Evolutionary conservation across 2,329 filamentous ascomycete species (phyloP).

Genomic region (Pyrenophora seminiperda): DNA sequence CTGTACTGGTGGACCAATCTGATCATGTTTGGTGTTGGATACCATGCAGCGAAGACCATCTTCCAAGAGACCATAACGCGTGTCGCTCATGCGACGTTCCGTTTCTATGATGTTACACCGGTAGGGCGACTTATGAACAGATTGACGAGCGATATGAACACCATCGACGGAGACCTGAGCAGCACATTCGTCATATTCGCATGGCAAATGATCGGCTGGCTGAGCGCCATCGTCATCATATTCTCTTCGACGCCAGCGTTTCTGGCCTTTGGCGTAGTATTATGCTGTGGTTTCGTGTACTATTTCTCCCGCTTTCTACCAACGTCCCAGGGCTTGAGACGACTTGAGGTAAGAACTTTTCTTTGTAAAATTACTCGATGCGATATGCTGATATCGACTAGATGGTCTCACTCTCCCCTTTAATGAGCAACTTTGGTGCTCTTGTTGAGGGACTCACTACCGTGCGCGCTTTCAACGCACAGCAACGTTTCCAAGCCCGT

Average conservation of each 20-base stretch:
- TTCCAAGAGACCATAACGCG: slow-evolving; percentile 74
- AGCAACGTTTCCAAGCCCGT: slow-evolving; percentile 77
- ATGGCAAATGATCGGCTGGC: slow-evolving; percentile 72
- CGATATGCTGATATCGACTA: slow-evolving; percentile 19
- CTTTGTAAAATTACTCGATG: neutral
- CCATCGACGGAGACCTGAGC: slow-evolving; percentile 85
- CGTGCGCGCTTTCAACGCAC: slow-evolving; percentile 80
- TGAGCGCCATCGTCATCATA: slow-evolving; percentile 76
- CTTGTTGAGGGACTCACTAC: slow-evolving; percentile 85
- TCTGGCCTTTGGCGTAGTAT: slow-evolving; percentile 69
- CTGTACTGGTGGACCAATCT: slow-evolving; percentile 65
- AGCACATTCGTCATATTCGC: slow-evolving; percentile 72
- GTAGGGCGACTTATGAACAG: slow-evolving; percentile 91
- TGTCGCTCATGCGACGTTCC: slow-evolving; percentile 80
- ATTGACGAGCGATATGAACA: slow-evolving; percentile 86
- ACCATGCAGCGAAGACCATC: slow-evolving; percentile 74
- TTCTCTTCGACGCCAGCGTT: slow-evolving; percentile 78
- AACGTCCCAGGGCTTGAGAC: slow-evolving; percentile 78
- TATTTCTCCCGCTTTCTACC: slow-evolving; percentile 81
- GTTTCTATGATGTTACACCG: slow-evolving; percentile 89
- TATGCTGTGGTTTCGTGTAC: slow-evolving; percentile 71
- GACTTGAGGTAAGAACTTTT: slow-evolving; percentile 66
- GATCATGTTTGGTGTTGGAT: slow-evolving; percentile 76
- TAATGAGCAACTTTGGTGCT: slow-evolving; percentile 92
- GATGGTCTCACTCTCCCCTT: slow-evolving; percentile 84